Percentiles rank a stretch among this genome's conserved stretches.
phyloP scores from a whole-genome alignment of 176 grass and related monocot species.

The Raddia distichophylla region DNA sequence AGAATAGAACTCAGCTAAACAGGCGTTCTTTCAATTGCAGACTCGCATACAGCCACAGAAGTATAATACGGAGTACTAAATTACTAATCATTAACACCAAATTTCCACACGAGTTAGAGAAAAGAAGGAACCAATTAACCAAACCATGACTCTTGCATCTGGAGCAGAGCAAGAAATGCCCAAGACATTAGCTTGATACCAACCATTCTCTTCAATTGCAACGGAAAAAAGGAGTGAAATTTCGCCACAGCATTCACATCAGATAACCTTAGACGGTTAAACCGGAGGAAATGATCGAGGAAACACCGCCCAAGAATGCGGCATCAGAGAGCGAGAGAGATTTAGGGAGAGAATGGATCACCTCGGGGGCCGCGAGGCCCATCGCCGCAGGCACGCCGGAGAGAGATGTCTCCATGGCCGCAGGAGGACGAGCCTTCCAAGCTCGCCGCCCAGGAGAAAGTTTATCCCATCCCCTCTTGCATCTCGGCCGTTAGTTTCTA shows the following conservation, averaged over 20 bases:
- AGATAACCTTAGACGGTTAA: constrained; percentile 9
- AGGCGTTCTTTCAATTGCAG: neutral
- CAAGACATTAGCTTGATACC: neutral
- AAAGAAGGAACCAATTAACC: neutral
- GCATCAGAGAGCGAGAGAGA: neutral
- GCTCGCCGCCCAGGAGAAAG: neutral
- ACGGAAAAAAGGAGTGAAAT: neutral
- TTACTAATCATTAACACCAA: neutral
- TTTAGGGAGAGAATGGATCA: neutral
- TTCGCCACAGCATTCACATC: neutral
- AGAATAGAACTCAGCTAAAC: neutral
- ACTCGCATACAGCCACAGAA: neutral
- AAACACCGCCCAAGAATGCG: neutral
- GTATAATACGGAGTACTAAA: neutral
- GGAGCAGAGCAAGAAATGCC: neutral
- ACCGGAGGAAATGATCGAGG: neutral
- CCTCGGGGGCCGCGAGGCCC: constrained; percentile 25
- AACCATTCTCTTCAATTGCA: neutral
- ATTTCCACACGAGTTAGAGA: neutral
- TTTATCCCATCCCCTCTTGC: neutral
- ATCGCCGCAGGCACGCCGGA: constrained; percentile 2
- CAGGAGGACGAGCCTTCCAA: neutral
- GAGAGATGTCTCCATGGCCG: constrained; percentile 47
- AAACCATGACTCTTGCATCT: neutral
- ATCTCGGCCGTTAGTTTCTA: constrained; percentile 10